phyloP scores from a whole-genome alignment of 202 grass and related monocot species.

The Dendrocalamus latiflorus region DNA sequence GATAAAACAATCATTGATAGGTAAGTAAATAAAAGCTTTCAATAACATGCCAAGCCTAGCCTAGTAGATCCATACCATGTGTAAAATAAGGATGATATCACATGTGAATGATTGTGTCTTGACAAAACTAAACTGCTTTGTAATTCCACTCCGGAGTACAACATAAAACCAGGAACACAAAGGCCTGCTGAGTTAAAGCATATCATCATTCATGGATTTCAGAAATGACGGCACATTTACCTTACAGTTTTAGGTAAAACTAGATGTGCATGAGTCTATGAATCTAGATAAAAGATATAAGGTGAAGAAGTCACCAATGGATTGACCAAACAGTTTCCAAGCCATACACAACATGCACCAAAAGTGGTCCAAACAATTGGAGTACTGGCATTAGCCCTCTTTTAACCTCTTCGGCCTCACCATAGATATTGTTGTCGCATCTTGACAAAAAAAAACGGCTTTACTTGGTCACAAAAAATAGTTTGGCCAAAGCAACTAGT shows the following conservation, averaged over 20 bases:
- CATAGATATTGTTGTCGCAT: conserved; percentile 14
- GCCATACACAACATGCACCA: not conserved
- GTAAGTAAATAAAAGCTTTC: too few relatives aligned
- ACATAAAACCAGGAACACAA: not conserved
- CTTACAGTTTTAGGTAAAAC: not conserved
- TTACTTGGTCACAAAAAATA: conserved; percentile 11
- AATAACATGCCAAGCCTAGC: too few relatives aligned
- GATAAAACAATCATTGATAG: too few relatives aligned
- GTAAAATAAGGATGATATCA: too few relatives aligned
- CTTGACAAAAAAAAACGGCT: conserved; percentile 6
- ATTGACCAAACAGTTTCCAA: conserved; percentile 21
- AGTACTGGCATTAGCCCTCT: not conserved
- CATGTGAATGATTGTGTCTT: too few relatives aligned
- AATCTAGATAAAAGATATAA: not conserved
- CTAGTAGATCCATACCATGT: too few relatives aligned
- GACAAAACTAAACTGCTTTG: too few relatives aligned
- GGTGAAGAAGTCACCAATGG: not conserved
- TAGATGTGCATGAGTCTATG: not conserved
- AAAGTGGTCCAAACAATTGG: conserved; percentile 15
- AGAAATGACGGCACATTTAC: too few relatives aligned
- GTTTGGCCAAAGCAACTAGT: conserved; percentile 4
- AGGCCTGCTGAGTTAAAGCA: not conserved
- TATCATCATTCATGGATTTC: too few relatives aligned
- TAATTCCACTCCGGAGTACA: not conserved
- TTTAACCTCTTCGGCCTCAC: not conserved